Evolutionary conservation across 768 basidiomycete genomes (phyloP), one percentile per base, ranked within the genome.

Genomic region (Boletus vermiculosoides): DNA sequence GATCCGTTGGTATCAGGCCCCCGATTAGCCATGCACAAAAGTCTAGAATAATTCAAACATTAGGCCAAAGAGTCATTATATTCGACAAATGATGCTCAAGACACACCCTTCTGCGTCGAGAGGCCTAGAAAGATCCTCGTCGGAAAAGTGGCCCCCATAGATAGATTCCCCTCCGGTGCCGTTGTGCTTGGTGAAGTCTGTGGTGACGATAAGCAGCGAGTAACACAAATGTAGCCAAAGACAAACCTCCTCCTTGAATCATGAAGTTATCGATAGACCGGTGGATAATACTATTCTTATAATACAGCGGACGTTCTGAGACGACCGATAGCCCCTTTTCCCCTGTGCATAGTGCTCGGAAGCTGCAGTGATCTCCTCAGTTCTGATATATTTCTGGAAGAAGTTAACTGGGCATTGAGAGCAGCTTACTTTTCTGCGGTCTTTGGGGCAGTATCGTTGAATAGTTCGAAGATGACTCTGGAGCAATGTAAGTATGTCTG

Each of bases 11-110:
- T 94, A 71, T 89, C 77, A 0, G 88, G 85, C 3, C 90, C 90
- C 60, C 82, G 82, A 70, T 96, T 96, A 11, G 93, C 93, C 94
- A 95, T 96, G 64, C 90, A 92, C 12, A 96, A 75, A 28, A 95
- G 74, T 13, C 84, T 86, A 62, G n/a, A 45, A 25, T 18, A 42
- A 40, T 23, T 18, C 16, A 37, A 25, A 40, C 7, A 37, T 56
- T 2, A 52, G 34, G 25, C 11, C n/a, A 33, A 23, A 47, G 15
- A 13, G 22, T 44, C n/a, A 31, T 16, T 13, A 5, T 16, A 6
- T 18, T 11, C 5, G n/a, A 54, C 11, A 45, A 51, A 50, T 23
- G 9, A 57, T 28, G 25, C 16, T 39, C 42, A 37, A 61, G 23
- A 73, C 78, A 51, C 34, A 84, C 74, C 86, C 92, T 66, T 84